Percentiles rank a stretch among this genome's conserved stretches.
phyloP scores from a whole-genome alignment of 352 stramenopile species.

The Pythium dissimile region DNA sequence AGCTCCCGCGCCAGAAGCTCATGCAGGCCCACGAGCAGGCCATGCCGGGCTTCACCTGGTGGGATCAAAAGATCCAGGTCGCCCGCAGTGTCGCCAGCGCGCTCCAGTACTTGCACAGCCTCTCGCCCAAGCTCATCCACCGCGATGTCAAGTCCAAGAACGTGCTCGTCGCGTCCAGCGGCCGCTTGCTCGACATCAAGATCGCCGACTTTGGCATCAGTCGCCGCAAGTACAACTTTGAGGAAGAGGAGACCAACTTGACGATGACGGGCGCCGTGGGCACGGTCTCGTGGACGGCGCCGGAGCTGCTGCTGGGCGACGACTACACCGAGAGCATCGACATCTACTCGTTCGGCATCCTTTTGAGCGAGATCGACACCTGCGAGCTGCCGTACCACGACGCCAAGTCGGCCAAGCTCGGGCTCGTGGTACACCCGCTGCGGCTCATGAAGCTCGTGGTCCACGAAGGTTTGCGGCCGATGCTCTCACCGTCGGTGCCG shows the following conservation, averaged over 20 bases:
- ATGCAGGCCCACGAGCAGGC: slow-evolving; percentile 12
- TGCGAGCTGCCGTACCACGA: slow-evolving; percentile 69
- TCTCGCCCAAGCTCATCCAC: slow-evolving; percentile 75
- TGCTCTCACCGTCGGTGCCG: slow-evolving; percentile 49
- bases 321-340: slow-evolving; percentile 74
- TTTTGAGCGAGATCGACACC: slow-evolving; percentile 73
- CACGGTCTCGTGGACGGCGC: slow-evolving; percentile 63
- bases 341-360: slow-evolving; percentile 76
- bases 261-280: slow-evolving; percentile 47
- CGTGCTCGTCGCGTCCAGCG: slow-evolving; percentile 51
- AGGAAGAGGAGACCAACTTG: slow-evolving; percentile 39
- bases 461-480: slow-evolving; percentile 51
- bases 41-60: slow-evolving; percentile 43
- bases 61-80: slow-evolving; percentile 48
- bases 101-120: slow-evolving; percentile 77
- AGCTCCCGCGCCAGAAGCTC: slow-evolving; percentile 18
- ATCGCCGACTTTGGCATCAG: slow-evolving; percentile 54
- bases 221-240: slow-evolving; percentile 42
- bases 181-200: slow-evolving; percentile 40
- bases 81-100: slow-evolving; percentile 52
- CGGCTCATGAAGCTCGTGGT: slow-evolving; percentile 58
- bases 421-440: slow-evolving; percentile 48
- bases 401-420: slow-evolving; percentile 30
- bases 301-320: slow-evolving; percentile 56
- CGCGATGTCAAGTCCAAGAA: slow-evolving; percentile 88